Evolutionary conservation across 2,329 filamentous ascomycete species (phyloP).

Genomic region (Stachybotrys chartarum): DNA sequence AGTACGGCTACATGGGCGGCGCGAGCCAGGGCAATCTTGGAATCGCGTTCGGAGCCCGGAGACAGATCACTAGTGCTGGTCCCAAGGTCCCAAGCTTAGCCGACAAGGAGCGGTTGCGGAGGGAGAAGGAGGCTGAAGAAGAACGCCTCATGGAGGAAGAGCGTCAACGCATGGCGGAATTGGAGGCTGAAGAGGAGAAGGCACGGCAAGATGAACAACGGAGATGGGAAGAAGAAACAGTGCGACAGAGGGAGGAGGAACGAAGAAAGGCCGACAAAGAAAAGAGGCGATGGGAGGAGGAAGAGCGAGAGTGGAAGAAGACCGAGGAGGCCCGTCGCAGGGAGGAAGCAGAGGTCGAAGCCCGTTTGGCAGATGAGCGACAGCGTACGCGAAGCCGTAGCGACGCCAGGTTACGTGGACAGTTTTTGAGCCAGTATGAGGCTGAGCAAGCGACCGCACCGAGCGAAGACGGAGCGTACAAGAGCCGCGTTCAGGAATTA

Average conservation of each 20-base stretch:
- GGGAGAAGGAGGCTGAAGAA: conserved; percentile 50
- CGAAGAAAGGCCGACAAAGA: conserved; percentile 57
- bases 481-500: conserved; percentile 67
- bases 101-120: conserved; percentile 70
- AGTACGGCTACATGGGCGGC: conserved; percentile 97
- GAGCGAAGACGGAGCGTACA: conserved; percentile 38
- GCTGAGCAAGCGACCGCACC: conserved; percentile 44
- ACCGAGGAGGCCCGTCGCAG: conserved; percentile 64
- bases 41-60: conserved; percentile 81
- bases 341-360: conserved; percentile 69
- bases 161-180: conserved; percentile 35
- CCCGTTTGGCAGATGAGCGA: conserved; percentile 59
- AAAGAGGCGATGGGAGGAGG: conserved; percentile 68
- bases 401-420: conserved; percentile 67
- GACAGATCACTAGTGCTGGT: conserved; percentile 82
- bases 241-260: conserved; percentile 52
- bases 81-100: conserved; percentile 74
- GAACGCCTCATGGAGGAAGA: conserved; percentile 53
- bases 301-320: conserved; percentile 68
- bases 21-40: conserved; percentile 94
- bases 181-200: conserved; percentile 53
- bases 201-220: conserved; percentile 57
- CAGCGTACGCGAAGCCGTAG: conserved; percentile 53
- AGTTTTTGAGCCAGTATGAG: conserved; percentile 82
- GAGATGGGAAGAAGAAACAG: conserved; percentile 59